Base-by-base conservation (phyloP, 495 filamentous ascomycete genomes). In the Poronia punctata region DNA sequence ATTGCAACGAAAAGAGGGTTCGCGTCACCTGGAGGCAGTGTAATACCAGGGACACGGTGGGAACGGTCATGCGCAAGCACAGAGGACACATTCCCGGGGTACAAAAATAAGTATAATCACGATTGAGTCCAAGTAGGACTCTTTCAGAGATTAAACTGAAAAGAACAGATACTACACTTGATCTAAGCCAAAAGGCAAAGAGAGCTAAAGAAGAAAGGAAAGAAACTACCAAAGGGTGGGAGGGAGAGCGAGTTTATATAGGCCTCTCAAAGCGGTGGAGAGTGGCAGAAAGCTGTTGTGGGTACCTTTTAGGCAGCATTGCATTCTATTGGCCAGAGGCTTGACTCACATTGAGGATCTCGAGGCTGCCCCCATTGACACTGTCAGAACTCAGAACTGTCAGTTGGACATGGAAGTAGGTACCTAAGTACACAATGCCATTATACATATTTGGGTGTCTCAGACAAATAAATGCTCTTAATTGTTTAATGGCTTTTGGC, bases 141-240 rank as follows among this genome's bases (percentile, higher is more conserved):
- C 61, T 76, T 75, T 75, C 73, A 79, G 74, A 76, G 71, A 78
- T 89, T 88, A 89, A 87, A 89, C 84, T 90, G 83, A 88, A 88
- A 89, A 93, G 86, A 93, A 93, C 86, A 93, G 86, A 92, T 94
- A 92, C 86, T 90, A 92, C 85, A 92, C 86, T 89, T 90, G 86
- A 92, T 90, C 86, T 92, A 83, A 84, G 80, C 80, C 80, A 83
- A 80, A 78, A 79, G 79, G 78, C 75, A 70, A 69, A 66, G 63
- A 65, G 62, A 68, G 65, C 61, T 67, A 46, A 59, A 52, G 62
- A 65, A 49, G 46, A 61, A 66, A 65, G 28, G 50, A 53, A n/a
- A 29, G 54, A 52, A 48, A 38, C 40, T 2, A 10, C 36, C 35
- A 11, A 46, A 56, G 50, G 27, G 0, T 3, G 24, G 28, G 47